phyloP scores from a whole-genome alignment of 2,329 filamentous ascomycete species.

The Penicillium nordicum region DNA sequence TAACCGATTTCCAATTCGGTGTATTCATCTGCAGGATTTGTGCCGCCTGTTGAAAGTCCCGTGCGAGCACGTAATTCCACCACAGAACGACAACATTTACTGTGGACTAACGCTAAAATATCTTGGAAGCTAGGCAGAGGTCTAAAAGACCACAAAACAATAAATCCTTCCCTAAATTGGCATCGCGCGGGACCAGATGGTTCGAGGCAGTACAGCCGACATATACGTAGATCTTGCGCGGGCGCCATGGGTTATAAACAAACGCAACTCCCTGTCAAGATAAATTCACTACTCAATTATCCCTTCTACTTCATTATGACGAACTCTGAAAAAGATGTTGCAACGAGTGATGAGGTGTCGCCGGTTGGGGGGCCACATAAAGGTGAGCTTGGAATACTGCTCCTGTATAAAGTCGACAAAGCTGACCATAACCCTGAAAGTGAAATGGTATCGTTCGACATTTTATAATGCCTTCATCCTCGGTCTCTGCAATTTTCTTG shows the following conservation, averaged over 20 bases:
- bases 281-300: background rate
- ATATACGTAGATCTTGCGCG: slow-evolving; percentile 1
- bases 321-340: slow-evolving; percentile 15
- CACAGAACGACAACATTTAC: slow-evolving; percentile 26
- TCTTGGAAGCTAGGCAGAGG: background rate
- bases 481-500: slow-evolving; percentile 66
- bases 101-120: background rate
- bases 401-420: background rate
- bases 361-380: background rate
- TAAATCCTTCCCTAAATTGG: slow-evolving; percentile 6
- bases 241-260: background rate
- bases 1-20: background rate
- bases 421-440: slow-evolving; percentile 31
- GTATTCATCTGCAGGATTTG: background rate
- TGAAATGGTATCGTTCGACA: slow-evolving; percentile 68
- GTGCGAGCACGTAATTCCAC: slow-evolving; percentile 35
- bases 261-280: background rate
- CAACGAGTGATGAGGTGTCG: slow-evolving; percentile 19
- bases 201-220: background rate
- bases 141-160: background rate
- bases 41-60: slow-evolving; percentile 6
- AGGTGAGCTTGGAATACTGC: slow-evolving; percentile 10
- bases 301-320: slow-evolving; percentile 7
- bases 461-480: slow-evolving; percentile 71
- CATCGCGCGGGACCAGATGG: slow-evolving; percentile 11